Percentiles rank a stretch among this genome's conserved stretches.
Conservation (phyloP, 495 filamentous ascomycete genomes). For the Penicillium cinerascens region DNA sequence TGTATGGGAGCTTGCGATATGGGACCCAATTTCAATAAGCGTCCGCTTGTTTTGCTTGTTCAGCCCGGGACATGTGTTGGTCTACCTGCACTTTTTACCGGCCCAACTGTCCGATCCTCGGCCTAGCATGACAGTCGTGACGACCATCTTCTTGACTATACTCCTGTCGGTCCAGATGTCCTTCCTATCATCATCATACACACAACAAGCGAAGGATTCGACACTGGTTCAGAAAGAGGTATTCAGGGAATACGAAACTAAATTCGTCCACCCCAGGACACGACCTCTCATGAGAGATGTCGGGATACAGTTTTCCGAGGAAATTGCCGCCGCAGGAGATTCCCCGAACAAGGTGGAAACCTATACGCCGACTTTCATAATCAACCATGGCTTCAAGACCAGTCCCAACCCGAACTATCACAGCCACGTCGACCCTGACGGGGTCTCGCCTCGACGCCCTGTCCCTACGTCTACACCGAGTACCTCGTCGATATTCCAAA, state of each 20-base stretch:
- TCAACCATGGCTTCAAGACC: slow-evolving; percentile 78
- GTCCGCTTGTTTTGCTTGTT: slow-evolving; percentile 84
- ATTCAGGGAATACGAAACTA: slow-evolving; percentile 90
- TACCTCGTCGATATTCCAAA: slow-evolving; percentile 22
- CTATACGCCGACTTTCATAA: slow-evolving; percentile 72
- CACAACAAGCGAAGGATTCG: slow-evolving; percentile 80
- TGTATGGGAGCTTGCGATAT: slow-evolving; percentile 92
- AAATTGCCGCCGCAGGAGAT: slow-evolving; percentile 40
- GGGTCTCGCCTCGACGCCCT: slow-evolving; percentile 32
- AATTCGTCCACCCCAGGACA: slow-evolving; percentile 88
- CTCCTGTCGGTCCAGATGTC: slow-evolving; percentile 76
- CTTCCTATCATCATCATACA: slow-evolving; percentile 64
- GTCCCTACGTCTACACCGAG: slow-evolving; percentile 26
- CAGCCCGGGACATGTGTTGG: slow-evolving; percentile 84
- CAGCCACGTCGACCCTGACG: slow-evolving; percentile 72
- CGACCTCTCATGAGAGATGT: slow-evolving; percentile 81
- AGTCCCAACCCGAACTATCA: slow-evolving; percentile 87
- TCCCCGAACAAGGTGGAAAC: slow-evolving; percentile 58
- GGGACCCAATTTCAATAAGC: slow-evolving; percentile 86
- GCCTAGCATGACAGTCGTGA: slow-evolving; percentile 81
- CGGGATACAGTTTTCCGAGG: slow-evolving; percentile 62
- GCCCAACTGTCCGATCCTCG: slow-evolving; percentile 67
- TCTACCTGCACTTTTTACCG: slow-evolving; percentile 86
- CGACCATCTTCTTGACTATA: slow-evolving; percentile 63
- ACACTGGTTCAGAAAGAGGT: slow-evolving; percentile 86